These are phyloP conservation scores for Mycena crocata DNA, from an alignment of 768 basidiomycete genomes.

Conservation along the genomic window DNA sequence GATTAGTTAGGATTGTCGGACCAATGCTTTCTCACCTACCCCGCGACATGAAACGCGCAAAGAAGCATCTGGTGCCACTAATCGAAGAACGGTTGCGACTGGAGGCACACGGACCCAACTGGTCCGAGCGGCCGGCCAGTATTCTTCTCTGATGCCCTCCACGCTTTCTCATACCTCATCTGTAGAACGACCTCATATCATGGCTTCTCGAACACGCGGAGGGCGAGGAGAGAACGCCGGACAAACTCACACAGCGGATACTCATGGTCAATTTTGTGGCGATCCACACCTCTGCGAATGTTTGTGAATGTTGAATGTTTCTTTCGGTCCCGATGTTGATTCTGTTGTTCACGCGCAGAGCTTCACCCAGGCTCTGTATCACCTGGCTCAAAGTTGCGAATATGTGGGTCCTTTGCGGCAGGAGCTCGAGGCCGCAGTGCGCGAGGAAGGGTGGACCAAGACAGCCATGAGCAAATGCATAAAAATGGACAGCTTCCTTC, in stretches of 20 bases:
- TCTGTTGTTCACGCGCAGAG: conserved; percentile 32
- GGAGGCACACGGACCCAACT: conserved; percentile 38
- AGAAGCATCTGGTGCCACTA: conserved; percentile 39
- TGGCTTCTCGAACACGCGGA: conserved; percentile 24
- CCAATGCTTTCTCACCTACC: conserved; percentile 36
- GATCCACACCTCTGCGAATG: conserved; percentile 20
- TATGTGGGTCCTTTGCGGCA: too few species aligned
- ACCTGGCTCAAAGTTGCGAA: conserved; percentile 41
- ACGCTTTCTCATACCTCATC: too few species aligned
- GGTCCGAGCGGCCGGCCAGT: conserved; percentile 47
- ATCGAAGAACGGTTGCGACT: conserved; percentile 37
- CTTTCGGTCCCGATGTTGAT: conserved; percentile 19
- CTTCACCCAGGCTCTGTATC: conserved; percentile 39
- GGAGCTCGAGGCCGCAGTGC: conserved; percentile 45
- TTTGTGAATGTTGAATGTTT: neutral
- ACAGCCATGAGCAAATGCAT: conserved; percentile 42
- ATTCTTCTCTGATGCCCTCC: too few species aligned
- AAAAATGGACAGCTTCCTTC: conserved; percentile 49
- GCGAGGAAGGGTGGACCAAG: conserved; percentile 42
- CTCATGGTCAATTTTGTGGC: conserved; percentile 21
- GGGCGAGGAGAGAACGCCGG: conserved; percentile 20
- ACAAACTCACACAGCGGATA: conserved; percentile 23
- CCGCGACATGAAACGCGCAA: conserved; percentile 34
- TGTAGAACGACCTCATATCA: conserved; percentile 22
- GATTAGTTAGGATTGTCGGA: conserved; percentile 36